Conservation (phyloP, 2,329 filamentous ascomycete genomes). For the Fusarium aywerte region DNA sequence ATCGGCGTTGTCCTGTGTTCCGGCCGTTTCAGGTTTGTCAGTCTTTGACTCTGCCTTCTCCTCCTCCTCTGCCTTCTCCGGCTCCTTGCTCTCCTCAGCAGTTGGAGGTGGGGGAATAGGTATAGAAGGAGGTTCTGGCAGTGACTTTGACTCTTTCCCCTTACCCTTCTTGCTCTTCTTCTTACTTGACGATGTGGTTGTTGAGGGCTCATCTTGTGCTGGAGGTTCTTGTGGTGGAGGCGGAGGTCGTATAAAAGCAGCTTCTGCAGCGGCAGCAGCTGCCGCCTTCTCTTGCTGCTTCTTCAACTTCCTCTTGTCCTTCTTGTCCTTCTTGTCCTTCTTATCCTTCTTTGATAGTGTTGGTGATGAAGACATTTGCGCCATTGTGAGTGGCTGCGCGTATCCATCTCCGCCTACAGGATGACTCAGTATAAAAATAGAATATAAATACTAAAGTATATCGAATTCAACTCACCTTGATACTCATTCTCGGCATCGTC, state of each 20-base stretch:
- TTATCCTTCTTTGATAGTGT: slow-evolving; percentile 36
- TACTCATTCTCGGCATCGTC: slow-evolving; percentile 38
- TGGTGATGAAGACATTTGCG: slow-evolving; percentile 8
- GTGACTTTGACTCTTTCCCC: slow-evolving; percentile 30
- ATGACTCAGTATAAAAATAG: background rate
- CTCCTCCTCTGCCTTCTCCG: slow-evolving; percentile 32
- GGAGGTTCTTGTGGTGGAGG: slow-evolving; percentile 26
- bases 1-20: slow-evolving; percentile 26
- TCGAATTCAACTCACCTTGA: slow-evolving; percentile 31
- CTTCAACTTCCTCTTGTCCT: slow-evolving; percentile 37
- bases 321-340: slow-evolving; percentile 27
- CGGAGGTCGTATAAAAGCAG: slow-evolving; percentile 10
- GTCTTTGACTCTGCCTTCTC: slow-evolving; percentile 26
- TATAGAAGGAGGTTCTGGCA: slow-evolving; percentile 2
- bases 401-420: slow-evolving; percentile 26
- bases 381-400: slow-evolving; percentile 25
- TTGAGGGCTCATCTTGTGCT: slow-evolving; percentile 18
- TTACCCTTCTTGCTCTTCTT: slow-evolving; percentile 44
- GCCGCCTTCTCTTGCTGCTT: slow-evolving; percentile 27
- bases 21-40: slow-evolving; percentile 18
- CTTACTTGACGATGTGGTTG: slow-evolving; percentile 23
- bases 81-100: slow-evolving; percentile 30
- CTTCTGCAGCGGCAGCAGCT: slow-evolving; percentile 4
- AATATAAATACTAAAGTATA: background rate
- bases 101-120: slow-evolving; percentile 10